Conservation (phyloP, 1,284 basidiomycete genomes). For the Apiotrichum siamense region DNA sequence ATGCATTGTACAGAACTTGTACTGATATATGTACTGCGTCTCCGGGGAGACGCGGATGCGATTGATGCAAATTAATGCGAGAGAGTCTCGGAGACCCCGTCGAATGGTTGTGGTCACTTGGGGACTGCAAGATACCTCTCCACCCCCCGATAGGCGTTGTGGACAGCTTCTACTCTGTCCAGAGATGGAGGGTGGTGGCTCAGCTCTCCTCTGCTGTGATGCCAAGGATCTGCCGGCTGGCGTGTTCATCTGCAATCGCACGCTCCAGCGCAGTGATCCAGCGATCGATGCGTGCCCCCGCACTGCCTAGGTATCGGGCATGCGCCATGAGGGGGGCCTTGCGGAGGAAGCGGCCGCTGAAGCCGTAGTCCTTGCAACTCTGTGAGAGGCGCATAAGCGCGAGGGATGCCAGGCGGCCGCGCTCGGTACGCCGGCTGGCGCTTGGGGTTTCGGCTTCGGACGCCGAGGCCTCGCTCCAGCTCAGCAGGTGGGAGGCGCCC, state of each 20-base stretch:
- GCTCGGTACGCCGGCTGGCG: slow-evolving; percentile 2
- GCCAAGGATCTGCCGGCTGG: neutral
- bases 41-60: too few relatives aligned
- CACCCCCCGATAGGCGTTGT: too few relatives aligned
- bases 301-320: slow-evolving; percentile 57
- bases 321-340: slow-evolving; percentile 87
- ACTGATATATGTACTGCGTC: neutral
- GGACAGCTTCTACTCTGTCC: too few relatives aligned
- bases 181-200: too few relatives aligned
- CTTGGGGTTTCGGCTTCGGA: neutral
- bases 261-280: slow-evolving; percentile 61
- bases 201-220: neutral
- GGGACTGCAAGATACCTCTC: too few relatives aligned
- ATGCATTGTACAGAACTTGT: neutral
- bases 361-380: neutral
- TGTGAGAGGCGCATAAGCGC: neutral
- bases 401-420: slow-evolving; percentile 8
- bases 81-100: neutral
- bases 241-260: slow-evolving; percentile 53
- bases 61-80: neutral
- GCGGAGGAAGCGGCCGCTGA: slow-evolving; percentile 52
- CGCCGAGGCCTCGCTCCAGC: slow-evolving; percentile 9
- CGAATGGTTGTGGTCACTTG: too few relatives aligned
- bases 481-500: slow-evolving; percentile 52
- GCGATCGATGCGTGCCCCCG: slow-evolving; percentile 15